These are phyloP conservation scores for Candida montana DNA, from an alignment of 805 yeast genomes.

Conservation along the genomic window DNA sequence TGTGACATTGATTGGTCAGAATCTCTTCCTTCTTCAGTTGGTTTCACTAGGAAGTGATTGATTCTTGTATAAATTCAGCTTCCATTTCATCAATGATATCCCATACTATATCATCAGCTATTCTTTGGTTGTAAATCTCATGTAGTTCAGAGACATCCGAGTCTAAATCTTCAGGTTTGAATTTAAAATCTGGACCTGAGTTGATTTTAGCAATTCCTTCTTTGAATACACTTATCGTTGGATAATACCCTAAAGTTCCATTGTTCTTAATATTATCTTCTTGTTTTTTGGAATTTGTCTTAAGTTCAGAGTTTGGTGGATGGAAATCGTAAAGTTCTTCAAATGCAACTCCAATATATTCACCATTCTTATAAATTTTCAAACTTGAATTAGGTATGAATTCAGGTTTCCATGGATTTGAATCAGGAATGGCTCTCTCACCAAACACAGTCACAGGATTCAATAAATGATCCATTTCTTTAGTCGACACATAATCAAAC, in stretches of 20 bases:
- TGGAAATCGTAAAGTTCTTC: constrained; percentile 65
- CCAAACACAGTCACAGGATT: constrained; percentile 71
- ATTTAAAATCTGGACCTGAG: constrained; percentile 59
- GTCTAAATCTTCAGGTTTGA: constrained; percentile 32
- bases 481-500: constrained; percentile 68
- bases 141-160: constrained; percentile 43
- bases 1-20: constrained; percentile 23
- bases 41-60: neutral
- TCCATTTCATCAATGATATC: constrained; percentile 85
- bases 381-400: constrained; percentile 53
- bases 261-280: constrained; percentile 56
- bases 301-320: constrained; percentile 67
- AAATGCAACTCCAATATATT: constrained; percentile 57
- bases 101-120: constrained; percentile 77
- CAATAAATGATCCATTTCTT: constrained; percentile 65
- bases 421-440: constrained; percentile 56
- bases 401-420: constrained; percentile 41
- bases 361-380: constrained; percentile 74
- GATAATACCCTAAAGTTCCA: constrained; percentile 85
- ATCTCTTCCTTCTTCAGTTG: neutral
- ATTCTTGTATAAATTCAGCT: constrained; percentile 42
- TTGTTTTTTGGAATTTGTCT: constrained; percentile 29
- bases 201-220: constrained; percentile 72
- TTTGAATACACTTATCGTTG: constrained; percentile 77
- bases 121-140: constrained; percentile 58